Base-by-base conservation (phyloP, 2,329 filamentous ascomycete species). In the Biscogniauxia marginata region DNA sequence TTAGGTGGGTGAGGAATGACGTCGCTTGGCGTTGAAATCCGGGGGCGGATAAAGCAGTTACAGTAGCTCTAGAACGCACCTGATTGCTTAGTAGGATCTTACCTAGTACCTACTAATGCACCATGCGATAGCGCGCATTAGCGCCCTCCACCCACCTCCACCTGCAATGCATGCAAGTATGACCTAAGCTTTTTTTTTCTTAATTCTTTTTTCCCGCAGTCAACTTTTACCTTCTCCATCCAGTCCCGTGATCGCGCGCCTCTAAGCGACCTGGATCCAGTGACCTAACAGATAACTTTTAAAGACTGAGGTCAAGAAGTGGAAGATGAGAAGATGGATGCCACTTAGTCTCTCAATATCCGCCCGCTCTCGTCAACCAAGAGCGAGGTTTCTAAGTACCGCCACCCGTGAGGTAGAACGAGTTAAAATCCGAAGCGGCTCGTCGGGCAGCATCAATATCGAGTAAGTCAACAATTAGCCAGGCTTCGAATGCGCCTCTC, bases 361-460 rank as follows among this genome's bases (percentile, higher is more conserved):
- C 39, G 39, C 50, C 21, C 51, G 34, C 11, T 51, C 54, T 58
- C 50, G 54, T 30, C 56, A 51, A n/a, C 39, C 50, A 16, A 60
- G 56, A 39, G 49, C 48, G 5, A 53, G 63, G 56, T 46, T 46
- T 24, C 58, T 67, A 11, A 70, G 64, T 60, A 62, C 58, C 13
- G 23, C 60, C 34, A 48, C 59, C 50, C 59, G 62, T 51, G 52
- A 68, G 49, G 65, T 71, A 56, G 72, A 80, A 53, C 74, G 77
- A 50, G 68, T 84, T 51, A 66, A 70, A 2, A 74, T 84, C 8
- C 71, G 68, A 39, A 80, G 76, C 54, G 79, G 77, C 52, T 83
- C 78, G 1, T 75, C 79, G 2, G 81, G 82, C 20, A 65, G 70
- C 61, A 75, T 84, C 44, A 74, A 71, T 11, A 71, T 85, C 51